These are phyloP conservation scores for Fusarium palustre DNA, from an alignment of 2,329 filamentous ascomycete species.

Conservation along the genomic window DNA sequence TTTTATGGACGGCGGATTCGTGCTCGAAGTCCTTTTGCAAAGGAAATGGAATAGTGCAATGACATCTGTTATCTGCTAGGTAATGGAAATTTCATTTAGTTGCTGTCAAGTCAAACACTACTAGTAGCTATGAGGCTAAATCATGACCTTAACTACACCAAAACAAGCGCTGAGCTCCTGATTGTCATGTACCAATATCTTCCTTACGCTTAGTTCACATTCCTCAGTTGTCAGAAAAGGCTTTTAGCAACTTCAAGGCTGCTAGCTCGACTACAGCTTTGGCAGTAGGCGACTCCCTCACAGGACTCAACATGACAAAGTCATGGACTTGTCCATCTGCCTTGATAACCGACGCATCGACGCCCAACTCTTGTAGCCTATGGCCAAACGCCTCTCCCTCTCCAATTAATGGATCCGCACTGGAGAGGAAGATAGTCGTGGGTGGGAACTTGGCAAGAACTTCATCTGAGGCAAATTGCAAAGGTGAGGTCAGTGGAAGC, in stretches of 20 bases:
- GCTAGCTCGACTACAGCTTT: slow-evolving; percentile 27
- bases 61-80: rapidly evolving
- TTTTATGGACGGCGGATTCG: slow-evolving; percentile 73
- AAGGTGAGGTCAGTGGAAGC: slow-evolving; percentile 24
- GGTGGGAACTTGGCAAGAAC: slow-evolving; percentile 26
- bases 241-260: slow-evolving; percentile 5
- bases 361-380: slow-evolving; percentile 4
- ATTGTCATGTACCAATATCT: background rate
- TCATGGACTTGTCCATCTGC: slow-evolving; percentile 31
- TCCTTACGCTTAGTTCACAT: rapidly evolving
- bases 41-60: slow-evolving; percentile 6
- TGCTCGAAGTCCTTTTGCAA: slow-evolving; percentile 71
- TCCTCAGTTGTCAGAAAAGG: background rate
- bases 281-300: slow-evolving; percentile 11
- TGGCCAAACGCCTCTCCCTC: slow-evolving; percentile 28
- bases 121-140: background rate
- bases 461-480: background rate
- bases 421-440: slow-evolving; percentile 15
- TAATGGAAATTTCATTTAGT: background rate
- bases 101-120: rapidly evolving
- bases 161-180: rapidly evolving
- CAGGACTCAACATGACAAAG: slow-evolving; percentile 17
- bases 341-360: slow-evolving; percentile 16
- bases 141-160: too few species aligned
- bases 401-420: slow-evolving; percentile 12